Percentiles rank a stretch among this genome's conserved stretches.
Conservation (phyloP, 148 eudicot species). For the Chenopodium quinoa region DNA sequence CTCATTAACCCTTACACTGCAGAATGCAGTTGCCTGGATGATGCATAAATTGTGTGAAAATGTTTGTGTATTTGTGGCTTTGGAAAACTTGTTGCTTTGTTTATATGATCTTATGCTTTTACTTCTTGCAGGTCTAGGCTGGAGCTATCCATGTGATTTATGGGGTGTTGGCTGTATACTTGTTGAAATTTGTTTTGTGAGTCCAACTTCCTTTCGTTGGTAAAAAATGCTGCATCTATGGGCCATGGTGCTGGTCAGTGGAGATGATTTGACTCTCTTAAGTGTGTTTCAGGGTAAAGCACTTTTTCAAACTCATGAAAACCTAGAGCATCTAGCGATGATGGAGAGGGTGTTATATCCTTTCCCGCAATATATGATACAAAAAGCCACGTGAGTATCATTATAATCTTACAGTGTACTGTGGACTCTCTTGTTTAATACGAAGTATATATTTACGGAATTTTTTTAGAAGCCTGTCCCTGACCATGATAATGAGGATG, state of each 20-base stretch:
- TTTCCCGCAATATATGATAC: constrained; percentile 66
- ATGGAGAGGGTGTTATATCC: constrained; percentile 90
- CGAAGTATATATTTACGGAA: not conserved
- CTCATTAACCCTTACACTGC: not conserved
- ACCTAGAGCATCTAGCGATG: constrained; percentile 89
- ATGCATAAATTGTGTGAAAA: not conserved
- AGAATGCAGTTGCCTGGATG: not conserved
- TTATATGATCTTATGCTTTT: constrained; percentile 8
- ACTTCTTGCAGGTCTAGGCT: constrained; percentile 64
- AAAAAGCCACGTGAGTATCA: constrained; percentile 56
- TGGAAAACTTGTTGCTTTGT: not conserved
- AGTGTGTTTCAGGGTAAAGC: constrained; percentile 62
- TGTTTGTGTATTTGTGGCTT: not conserved
- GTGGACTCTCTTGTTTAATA: not conserved
- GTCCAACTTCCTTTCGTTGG: constrained; percentile 17
- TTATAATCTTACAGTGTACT: not conserved
- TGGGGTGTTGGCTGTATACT: constrained; percentile 93
- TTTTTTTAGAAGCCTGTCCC: not conserved
- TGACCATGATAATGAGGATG: not conserved
- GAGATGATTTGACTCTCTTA: constrained; percentile 1
- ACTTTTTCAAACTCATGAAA: constrained; percentile 82
- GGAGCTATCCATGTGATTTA: constrained; percentile 86
- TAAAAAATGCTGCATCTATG: constrained; percentile 1
- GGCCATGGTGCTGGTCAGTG: not conserved
- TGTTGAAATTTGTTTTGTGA: constrained; percentile 75